These are phyloP conservation scores for Phellinidium pouzarii DNA, from an alignment of 1,284 basidiomycete genomes.

Conservation along the genomic window DNA sequence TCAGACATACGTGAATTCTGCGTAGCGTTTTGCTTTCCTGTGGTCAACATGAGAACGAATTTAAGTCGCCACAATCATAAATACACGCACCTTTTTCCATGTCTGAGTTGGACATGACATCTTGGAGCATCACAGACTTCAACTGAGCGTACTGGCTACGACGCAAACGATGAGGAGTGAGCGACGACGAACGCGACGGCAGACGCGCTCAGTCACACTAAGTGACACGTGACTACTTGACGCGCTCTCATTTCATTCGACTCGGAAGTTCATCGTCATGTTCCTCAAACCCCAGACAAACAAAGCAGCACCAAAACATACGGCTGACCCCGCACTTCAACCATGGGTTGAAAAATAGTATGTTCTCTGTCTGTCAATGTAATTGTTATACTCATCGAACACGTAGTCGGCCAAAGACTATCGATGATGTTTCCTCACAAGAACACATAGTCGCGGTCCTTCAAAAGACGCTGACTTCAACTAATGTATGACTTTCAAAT, in stretches of 20 bases:
- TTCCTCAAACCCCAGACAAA: slow-evolving; percentile 49
- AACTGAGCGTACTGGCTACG: no score
- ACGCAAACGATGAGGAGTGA: background rate
- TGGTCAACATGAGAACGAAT: background rate
- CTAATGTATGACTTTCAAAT: slow-evolving; percentile 57
- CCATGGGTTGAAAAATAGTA: slow-evolving; percentile 99
- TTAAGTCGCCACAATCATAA: background rate
- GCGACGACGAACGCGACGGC: slow-evolving; percentile 2
- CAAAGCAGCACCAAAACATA: slow-evolving; percentile 36
- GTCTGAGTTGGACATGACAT: slow-evolving; percentile 33
- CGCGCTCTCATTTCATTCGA: no score
- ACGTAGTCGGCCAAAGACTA: slow-evolving; percentile 88
- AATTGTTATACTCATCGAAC: slow-evolving; percentile 10
- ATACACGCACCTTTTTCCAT: slow-evolving; percentile 31
- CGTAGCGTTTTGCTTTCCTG: background rate
- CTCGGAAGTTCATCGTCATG: no score
- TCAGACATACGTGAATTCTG: slow-evolving; percentile 3
- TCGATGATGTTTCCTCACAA: slow-evolving; percentile 95
- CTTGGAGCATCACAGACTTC: slow-evolving; percentile 22
- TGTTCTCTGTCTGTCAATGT: slow-evolving; percentile 18
- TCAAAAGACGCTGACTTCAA: slow-evolving; percentile 83
- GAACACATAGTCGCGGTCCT: slow-evolving; percentile 94
- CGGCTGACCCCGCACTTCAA: slow-evolving; percentile 60
- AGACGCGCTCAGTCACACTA: slow-evolving; percentile 28
- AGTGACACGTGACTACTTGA: slow-evolving; percentile 26